These are phyloP conservation scores for Drosera spatulata DNA, from an alignment of 179 eudicot species.

Conservation along the genomic window DNA sequence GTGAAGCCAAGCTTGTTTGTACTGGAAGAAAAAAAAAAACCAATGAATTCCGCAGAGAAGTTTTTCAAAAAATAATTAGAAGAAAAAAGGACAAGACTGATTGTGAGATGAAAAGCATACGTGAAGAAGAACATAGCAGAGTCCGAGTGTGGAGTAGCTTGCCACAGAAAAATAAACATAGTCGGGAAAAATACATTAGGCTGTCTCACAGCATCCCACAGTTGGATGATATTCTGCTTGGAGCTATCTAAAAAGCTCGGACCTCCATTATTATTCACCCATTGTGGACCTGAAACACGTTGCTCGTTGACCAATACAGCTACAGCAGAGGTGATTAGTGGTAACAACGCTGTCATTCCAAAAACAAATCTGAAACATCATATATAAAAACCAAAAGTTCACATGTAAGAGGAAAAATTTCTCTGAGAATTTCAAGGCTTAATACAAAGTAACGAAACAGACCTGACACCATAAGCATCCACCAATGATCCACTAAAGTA, in stretches of 20 bases:
- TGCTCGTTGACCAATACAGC: slow-evolving; percentile 85
- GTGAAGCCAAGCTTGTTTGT: slow-evolving; percentile 91
- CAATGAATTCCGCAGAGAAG: slow-evolving; percentile 1
- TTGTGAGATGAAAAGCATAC: too few species aligned
- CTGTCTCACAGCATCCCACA: slow-evolving; percentile 78
- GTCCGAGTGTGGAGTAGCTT: slow-evolving; percentile 97
- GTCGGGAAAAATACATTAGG: slow-evolving; percentile 92
- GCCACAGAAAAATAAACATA: slow-evolving; percentile 93
- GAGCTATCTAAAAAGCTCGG: slow-evolving; percentile 46
- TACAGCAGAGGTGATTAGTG: slow-evolving; percentile 89
- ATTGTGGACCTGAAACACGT: slow-evolving; percentile 35
- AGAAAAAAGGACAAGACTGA: slow-evolving; percentile 8
- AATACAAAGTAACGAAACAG: slow-evolving; percentile 5
- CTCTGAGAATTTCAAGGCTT: not conserved
- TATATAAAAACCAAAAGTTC: slow-evolving; percentile 6
- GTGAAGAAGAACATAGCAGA: slow-evolving; percentile 99
- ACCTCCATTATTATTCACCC: slow-evolving; percentile 23
- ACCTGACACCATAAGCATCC: slow-evolving; percentile 98
- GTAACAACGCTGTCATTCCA: slow-evolving; percentile 90
- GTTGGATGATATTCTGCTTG: slow-evolving; percentile 41
- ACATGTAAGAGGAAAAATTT: slow-evolving; percentile 3
- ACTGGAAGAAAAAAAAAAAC: slow-evolving; percentile 30
- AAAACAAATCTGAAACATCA: slow-evolving; percentile 77
- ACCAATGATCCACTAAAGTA: slow-evolving; percentile 98
- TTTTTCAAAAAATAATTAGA: too few species aligned